These are phyloP conservation scores for Colletotrichum scovillei DNA, from an alignment of 2,329 filamentous ascomycete species.

Conservation along the genomic window DNA sequence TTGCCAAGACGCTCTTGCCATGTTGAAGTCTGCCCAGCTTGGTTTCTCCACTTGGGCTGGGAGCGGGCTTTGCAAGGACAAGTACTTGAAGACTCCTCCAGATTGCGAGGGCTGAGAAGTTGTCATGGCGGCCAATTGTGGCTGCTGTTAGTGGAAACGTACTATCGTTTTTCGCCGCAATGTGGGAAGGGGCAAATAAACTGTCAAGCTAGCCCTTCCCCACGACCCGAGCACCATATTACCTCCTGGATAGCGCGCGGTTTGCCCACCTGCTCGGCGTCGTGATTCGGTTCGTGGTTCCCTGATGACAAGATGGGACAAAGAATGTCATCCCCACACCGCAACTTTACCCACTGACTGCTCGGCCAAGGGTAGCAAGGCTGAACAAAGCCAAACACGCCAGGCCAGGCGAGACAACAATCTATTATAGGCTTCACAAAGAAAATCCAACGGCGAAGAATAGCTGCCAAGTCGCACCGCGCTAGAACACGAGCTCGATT, in stretches of 20 bases:
- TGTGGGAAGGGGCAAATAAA: background rate
- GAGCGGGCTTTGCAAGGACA: background rate
- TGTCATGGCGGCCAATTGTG: slow-evolving; percentile 29
- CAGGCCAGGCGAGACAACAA: background rate
- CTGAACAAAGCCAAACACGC: background rate
- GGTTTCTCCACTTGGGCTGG: background rate
- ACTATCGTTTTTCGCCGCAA: slow-evolving; percentile 20
- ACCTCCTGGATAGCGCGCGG: background rate
- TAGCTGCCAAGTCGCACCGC: background rate
- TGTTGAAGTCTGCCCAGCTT: background rate
- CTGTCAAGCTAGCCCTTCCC: background rate
- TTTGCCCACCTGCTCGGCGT: background rate
- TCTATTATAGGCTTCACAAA: background rate
- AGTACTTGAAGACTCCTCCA: background rate
- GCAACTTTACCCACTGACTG: background rate
- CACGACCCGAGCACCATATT: background rate
- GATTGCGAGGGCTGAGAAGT: background rate
- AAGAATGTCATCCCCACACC: background rate
- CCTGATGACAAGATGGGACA: background rate
- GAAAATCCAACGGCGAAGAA: background rate
- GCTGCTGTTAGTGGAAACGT: slow-evolving; percentile 26
- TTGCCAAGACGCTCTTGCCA: slow-evolving; percentile 24
- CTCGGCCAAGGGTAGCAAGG: background rate
- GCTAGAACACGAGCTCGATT: background rate
- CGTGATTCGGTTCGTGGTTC: background rate